Base-by-base conservation (phyloP, 345 rosid genomes). In the Camelina laxa region DNA sequence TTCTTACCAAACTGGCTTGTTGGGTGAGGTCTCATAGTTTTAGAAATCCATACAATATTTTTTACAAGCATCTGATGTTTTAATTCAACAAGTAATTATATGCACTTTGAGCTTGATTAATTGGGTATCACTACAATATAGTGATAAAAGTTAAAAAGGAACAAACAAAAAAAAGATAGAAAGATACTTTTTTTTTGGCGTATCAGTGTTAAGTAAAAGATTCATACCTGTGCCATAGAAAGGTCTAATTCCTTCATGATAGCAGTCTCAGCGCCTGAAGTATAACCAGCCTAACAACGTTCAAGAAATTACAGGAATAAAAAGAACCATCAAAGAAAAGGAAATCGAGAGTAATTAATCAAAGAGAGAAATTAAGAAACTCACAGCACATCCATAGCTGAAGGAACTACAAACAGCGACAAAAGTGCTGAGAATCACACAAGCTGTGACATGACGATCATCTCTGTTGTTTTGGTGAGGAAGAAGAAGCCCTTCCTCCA, bases 161-260 rank as follows among this genome's bases (percentile, higher is more conserved):
- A n/a, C n/a, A n/a, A 33, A 7, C 1, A 7, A 1, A 33, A 7
- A 11, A 4, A 22, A 4, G 2, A 16, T 33, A 4, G 2, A 16
- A 31, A 4, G 5, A 27, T 27, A 27, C 30, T 27, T 27, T 4
- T 27, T 27, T 27, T 27, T 24, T 4, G 30, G 30, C 5, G 30
- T 27, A 27, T 27, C 5, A 27, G 0, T 27, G 30, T 27, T 27
- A 27, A 27, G 30, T 27, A n/a, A 21, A 38, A 66, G 51, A 44
- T n/a, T 73, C 82, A 76, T 68, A 88, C 90, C 51, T 39, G 71
- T 56, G 85, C 84, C 6, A 84, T 60, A 13, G 93, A 82, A 47
- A 93, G 89, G 38, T 82, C 88, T 56, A 90, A 65, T 27, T 88
- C 90, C 45, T 82, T 64, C 70, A 59, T 79, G 58, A 90, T 90